Base-by-base conservation (phyloP, 1,284 basidiomycete genomes). In the Malassezia japonica region DNA sequence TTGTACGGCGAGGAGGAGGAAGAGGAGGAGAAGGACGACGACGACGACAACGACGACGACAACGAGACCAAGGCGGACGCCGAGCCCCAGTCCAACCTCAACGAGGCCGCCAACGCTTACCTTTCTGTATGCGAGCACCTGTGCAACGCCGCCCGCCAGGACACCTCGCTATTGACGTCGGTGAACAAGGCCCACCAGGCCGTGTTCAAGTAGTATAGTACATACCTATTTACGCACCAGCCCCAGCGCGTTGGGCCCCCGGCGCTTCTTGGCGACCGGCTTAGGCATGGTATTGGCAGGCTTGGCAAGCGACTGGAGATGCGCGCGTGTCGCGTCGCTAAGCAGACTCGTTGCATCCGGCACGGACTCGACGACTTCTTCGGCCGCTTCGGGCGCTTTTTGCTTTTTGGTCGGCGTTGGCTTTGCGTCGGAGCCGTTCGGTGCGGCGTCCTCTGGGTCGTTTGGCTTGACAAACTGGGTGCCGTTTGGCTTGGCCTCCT, bases 221-320 rank as follows among this genome's bases (percentile, higher is more conserved):
- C 40, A 42, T 18, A 27, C 13, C 29, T 68, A 65, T 52, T 69
- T 67, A 12, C 60, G 55, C n/a, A 72, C 69, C 27, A 72, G 52
- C n/a, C 69, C 69, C 40, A 72, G 55, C 2, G 67, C 62, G 41
- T 65, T 70, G 2, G 56, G 55, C 2, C 50, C 62, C 9, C 51
- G 51, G 20, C 60, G 60, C 40, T 68, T 68, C 46, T 63, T 67
- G 49, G 64, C 56, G 33, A 56, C 51, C 2, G 56, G 33, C 28
- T 27, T 13, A 3, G 56, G 6, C 20, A 40, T 23, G 7, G 23
- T n/a, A n/a, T n/a, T 18, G 13, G 23, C 16, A 7, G 18, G 23
- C 23, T 35, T 35, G n/a, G 33, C 24, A 15, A 48, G n/a, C 0
- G 43, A 13, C 13, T 18, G 32, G 7, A 64, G 46, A 10, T 60